A percentile compares a stretch with the other conserved stretches of the same genome.
Evolutionary conservation across 2,329 filamentous ascomycete species (phyloP).

Genomic region (Aspergillaceae sp.): DNA sequence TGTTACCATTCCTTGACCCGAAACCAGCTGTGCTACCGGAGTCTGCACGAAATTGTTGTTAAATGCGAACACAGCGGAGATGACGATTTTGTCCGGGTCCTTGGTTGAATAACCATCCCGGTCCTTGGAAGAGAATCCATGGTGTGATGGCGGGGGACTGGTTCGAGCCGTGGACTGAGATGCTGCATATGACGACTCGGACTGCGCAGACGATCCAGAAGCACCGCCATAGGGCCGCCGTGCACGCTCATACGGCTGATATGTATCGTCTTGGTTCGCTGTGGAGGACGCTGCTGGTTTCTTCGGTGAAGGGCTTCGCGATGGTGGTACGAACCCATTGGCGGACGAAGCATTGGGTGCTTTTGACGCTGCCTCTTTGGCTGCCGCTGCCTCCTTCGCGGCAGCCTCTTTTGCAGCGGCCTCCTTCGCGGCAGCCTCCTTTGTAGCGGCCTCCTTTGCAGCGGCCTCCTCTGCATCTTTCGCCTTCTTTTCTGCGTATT

Average conservation of each 20-base stretch:
- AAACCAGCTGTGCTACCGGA: conserved; percentile 83
- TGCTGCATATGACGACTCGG: conserved; percentile 77
- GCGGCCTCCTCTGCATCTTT: conserved; percentile 24
- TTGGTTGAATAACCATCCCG: conserved; percentile 74
- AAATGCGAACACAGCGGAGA: conserved; percentile 87
- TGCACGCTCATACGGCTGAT: conserved; percentile 66
- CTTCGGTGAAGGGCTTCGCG: conserved; percentile 33
- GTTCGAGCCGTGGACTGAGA: conserved; percentile 78
- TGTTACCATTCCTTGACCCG: conserved; percentile 74
- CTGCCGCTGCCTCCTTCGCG: conserved; percentile 17
- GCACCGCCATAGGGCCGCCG: conserved; percentile 51
- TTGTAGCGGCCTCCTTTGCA: neutral
- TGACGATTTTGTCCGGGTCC: conserved; percentile 92
- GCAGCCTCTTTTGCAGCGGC: conserved; percentile 13
- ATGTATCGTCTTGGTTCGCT: conserved; percentile 62
- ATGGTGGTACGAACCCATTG: conserved; percentile 15
- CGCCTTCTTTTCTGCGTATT: conserved; percentile 31
- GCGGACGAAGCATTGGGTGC: conserved; percentile 2
- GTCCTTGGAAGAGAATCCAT: conserved; percentile 58
- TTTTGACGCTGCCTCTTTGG: conserved; percentile 22
- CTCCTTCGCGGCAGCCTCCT: conserved; percentile 14
- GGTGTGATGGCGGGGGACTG: conserved; percentile 69
- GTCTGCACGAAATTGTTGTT: conserved; percentile 80
- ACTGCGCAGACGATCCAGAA: conserved; percentile 28
- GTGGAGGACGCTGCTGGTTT: conserved; percentile 37